A percentile compares a stretch with the other conserved stretches of the same genome.
Conservation (phyloP, 1,139 yeast species). For the Debaryomycetaceae sp. region DNA sequence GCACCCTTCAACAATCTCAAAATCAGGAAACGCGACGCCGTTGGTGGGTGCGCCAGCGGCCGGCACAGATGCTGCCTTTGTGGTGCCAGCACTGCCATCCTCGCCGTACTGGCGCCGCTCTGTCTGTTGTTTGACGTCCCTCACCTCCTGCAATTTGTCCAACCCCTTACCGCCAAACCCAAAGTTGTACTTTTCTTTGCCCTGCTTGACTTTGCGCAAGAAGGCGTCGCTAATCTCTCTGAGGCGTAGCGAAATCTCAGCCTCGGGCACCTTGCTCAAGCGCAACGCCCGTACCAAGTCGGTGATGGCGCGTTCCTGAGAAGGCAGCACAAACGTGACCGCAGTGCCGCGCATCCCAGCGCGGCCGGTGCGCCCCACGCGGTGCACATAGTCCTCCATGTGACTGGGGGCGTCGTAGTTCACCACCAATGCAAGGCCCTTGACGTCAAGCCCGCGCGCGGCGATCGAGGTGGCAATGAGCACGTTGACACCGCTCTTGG, state of each 20-base stretch:
- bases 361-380: conserved; percentile 96
- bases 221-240: conserved; percentile 53
- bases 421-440: conserved; percentile 71
- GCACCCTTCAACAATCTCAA: conserved; percentile 48
- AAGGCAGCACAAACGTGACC: conserved; percentile 61
- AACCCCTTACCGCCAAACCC: conserved; percentile 97
- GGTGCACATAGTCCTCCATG: conserved; percentile 92
- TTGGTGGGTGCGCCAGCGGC: background rate
- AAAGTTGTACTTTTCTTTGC: conserved; percentile 60
- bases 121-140: conserved; percentile 52
- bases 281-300: conserved; percentile 72
- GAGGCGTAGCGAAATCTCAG: conserved; percentile 45
- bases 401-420: conserved; percentile 90
- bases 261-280: conserved; percentile 43
- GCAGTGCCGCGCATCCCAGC: conserved; percentile 83
- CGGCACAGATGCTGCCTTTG: background rate
- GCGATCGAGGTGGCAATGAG: conserved; percentile 91
- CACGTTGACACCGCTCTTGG: conserved; percentile 51
- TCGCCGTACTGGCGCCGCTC: conserved; percentile 41
- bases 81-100: conserved; percentile 9
- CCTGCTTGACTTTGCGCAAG: conserved; percentile 58
- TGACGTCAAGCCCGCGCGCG: conserved; percentile 92
- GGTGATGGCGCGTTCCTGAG: conserved; percentile 65
- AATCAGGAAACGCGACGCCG: conserved; percentile 31
- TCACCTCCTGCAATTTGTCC: conserved; percentile 67